These are phyloP conservation scores for Coccomyxa sp. DNA, from an alignment of 139 green algal genomes.

Conservation along the genomic window DNA sequence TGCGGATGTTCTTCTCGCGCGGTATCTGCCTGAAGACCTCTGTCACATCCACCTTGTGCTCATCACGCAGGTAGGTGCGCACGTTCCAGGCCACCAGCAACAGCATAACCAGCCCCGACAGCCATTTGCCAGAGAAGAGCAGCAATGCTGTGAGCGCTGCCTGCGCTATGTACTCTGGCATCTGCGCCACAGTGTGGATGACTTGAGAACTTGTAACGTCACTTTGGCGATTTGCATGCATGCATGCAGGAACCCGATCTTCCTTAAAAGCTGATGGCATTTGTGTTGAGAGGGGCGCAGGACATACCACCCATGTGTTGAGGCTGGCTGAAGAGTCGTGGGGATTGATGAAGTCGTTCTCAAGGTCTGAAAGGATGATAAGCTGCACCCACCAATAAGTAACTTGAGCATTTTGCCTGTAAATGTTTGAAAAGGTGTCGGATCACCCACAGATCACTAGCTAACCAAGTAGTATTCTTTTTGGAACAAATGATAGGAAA, in stretches of 20 bases:
- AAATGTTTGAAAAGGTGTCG: background rate
- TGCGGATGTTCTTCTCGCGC: constrained; percentile 41
- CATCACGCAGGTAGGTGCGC: constrained; percentile 8
- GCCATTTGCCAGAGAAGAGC: constrained; percentile 55
- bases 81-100: background rate
- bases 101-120: constrained; percentile 13
- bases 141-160: constrained; percentile 37
- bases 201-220: no score
- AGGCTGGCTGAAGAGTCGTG: constrained; percentile 66
- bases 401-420: background rate
- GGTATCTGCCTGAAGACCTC: constrained; percentile 59
- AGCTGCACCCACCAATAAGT: constrained; percentile 37
- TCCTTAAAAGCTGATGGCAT: background rate
- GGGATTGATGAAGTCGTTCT: constrained; percentile 85
- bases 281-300: background rate
- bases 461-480: background rate
- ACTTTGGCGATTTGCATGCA: no score
- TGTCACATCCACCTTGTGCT: constrained; percentile 47
- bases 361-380: constrained; percentile 75
- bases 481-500: background rate
- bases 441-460: background rate
- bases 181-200: constrained; percentile 27
- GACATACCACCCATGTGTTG: constrained; percentile 65
- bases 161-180: constrained; percentile 42
- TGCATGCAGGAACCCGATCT: background rate